Percentiles rank a stretch among this genome's conserved stretches.
Conservation (phyloP, 2,329 filamentous ascomycete species). For the Paecilomyces sp. region DNA sequence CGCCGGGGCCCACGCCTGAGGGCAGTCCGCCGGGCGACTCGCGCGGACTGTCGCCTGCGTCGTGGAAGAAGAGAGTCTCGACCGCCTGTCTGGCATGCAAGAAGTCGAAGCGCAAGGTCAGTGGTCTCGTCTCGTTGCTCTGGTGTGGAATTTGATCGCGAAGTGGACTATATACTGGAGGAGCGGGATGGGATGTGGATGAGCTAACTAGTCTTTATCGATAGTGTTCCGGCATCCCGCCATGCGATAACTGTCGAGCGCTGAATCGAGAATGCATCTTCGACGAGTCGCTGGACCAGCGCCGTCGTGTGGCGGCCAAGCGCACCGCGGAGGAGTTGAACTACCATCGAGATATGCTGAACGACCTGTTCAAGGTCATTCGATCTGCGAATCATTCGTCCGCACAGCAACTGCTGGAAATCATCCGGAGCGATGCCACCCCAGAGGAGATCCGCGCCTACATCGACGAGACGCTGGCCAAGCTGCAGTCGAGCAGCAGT, state of each 20-base stretch:
- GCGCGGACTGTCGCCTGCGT: conserved; percentile 3
- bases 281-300: conserved; percentile 54
- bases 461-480: conserved; percentile 22
- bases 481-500: conserved; percentile 7
- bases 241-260: conserved; percentile 32
- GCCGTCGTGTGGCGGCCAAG: conserved; percentile 33
- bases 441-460: conserved; percentile 28
- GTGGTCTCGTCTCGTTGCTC: background rate
- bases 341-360: conserved; percentile 31
- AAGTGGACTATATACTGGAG: background rate
- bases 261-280: conserved; percentile 41
- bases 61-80: conserved; percentile 31
- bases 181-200: background rate
- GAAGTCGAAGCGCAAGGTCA: conserved; percentile 33
- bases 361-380: conserved; percentile 29
- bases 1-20: conserved; percentile 17
- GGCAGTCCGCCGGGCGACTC: conserved; percentile 1
- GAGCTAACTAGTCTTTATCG: background rate
- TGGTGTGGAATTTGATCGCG: background rate
- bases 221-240: conserved; percentile 30
- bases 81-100: conserved; percentile 34
- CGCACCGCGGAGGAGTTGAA: conserved; percentile 32
- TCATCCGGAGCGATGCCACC: conserved; percentile 28
- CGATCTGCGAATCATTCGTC: conserved; percentile 23
- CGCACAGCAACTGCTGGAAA: conserved; percentile 20